Conservation (phyloP, 192 early-diverging fungal genomes). For the Podila horticola region DNA sequence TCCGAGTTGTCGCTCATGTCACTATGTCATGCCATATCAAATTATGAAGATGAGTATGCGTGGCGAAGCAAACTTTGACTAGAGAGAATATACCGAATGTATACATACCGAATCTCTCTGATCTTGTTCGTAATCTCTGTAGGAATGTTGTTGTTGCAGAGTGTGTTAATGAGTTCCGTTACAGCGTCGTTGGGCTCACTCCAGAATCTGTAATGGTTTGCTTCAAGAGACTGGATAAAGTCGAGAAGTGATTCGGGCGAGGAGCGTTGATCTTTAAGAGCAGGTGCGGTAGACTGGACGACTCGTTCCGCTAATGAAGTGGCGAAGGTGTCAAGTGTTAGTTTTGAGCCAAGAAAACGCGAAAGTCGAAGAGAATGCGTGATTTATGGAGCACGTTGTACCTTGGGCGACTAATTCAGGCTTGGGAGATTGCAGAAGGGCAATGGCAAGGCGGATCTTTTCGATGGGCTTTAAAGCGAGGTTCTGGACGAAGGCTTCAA, state of each 20-base stretch:
- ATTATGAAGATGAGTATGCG: background rate
- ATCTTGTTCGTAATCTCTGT: constrained; percentile 11
- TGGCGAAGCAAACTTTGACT: background rate
- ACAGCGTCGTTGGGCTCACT: constrained; percentile 44
- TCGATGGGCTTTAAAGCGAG: constrained; percentile 49
- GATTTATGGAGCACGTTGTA: background rate
- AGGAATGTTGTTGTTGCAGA: constrained; percentile 49
- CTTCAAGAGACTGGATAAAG: constrained; percentile 38
- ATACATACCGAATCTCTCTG: constrained; percentile 42
- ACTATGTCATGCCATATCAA: constrained; percentile 1
- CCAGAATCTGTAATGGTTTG: constrained; percentile 38
- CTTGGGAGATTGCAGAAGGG: constrained; percentile 49
- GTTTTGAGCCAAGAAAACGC: background rate
- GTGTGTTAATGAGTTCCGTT: constrained; percentile 26
- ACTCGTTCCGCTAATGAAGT: constrained; percentile 34
- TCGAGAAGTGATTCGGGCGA: constrained; percentile 25
- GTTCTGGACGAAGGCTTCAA: constrained; percentile 48
- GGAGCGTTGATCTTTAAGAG: constrained; percentile 41
- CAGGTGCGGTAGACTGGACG: constrained; percentile 22
- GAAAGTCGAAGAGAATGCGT: background rate
- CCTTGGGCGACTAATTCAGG: constrained; percentile 55
- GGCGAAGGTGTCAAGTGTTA: background rate
- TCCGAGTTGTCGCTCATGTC: constrained; percentile 46
- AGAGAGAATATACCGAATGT: background rate
- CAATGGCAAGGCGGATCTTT: constrained; percentile 51